A percentile compares a stretch with the other conserved stretches of the same genome.
phyloP scores from a whole-genome alignment of 306 rosid species.

The Malus sylvestris region DNA sequence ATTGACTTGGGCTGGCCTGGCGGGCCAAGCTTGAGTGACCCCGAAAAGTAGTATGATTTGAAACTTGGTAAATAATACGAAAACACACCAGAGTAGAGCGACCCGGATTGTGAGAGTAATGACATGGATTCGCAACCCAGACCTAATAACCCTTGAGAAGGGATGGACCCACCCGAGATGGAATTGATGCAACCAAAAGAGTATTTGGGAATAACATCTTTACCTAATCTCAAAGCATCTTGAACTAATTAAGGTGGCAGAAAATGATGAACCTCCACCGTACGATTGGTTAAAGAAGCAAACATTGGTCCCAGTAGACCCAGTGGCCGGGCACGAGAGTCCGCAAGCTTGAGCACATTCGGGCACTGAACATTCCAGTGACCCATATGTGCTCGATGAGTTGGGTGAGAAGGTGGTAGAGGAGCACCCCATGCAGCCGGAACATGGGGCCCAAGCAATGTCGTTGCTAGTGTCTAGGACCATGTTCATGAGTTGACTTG shows the following conservation, averaged over 20 bases:
- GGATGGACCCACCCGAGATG: constrained; percentile 47
- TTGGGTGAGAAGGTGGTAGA: constrained; percentile 44
- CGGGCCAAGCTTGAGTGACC: constrained; percentile 70
- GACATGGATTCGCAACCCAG: constrained; percentile 85
- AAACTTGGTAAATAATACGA: constrained; percentile 87
- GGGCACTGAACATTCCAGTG: constrained; percentile 52
- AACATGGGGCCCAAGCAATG: constrained; percentile 70
- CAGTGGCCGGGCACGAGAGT: constrained; percentile 39
- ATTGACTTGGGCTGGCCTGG: constrained; percentile 69
- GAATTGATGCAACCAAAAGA: constrained; percentile 63
- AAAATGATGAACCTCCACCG: no score
- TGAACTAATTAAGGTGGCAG: constrained; percentile 59
- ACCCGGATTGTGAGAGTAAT: constrained; percentile 53
- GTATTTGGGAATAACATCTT: constrained; percentile 35
- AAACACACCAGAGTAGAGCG: constrained; percentile 59
- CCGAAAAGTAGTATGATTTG: constrained; percentile 85
- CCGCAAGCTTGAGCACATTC: constrained; percentile 59
- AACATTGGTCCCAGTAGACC: no score
- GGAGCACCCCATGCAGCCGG: constrained; percentile 70
- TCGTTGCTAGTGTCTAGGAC: constrained; percentile 84
- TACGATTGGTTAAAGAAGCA: no score
- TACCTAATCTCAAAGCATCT: constrained; percentile 43
- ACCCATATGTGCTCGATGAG: constrained; percentile 38
- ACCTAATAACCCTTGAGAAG: constrained; percentile 82
- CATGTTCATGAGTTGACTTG: constrained; percentile 67